Conservation (phyloP, 345 rosid genomes). For the Iberis pinnata region DNA sequence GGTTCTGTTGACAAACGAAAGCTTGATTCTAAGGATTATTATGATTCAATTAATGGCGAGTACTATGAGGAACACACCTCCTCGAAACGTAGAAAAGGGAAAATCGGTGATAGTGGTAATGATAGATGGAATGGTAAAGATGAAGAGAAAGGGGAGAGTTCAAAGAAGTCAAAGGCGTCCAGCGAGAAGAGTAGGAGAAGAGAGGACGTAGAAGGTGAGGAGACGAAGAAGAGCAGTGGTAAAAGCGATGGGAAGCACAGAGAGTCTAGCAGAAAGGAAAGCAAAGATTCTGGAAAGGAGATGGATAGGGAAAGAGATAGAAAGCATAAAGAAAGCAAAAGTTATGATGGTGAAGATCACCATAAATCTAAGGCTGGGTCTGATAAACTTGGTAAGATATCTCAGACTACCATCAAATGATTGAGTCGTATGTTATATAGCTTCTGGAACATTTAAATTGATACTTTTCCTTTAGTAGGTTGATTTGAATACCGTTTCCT, state of each 20-base stretch:
- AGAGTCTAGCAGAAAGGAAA: constrained; percentile 60
- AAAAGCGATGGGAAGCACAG: constrained; percentile 41
- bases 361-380: constrained; percentile 36
- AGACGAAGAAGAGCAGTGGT: constrained; percentile 39
- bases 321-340: constrained; percentile 51
- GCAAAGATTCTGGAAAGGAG: constrained; percentile 39
- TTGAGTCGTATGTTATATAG: too few relatives aligned
- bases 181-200: constrained; percentile 63
- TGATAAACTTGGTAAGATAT: constrained; percentile 65
- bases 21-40: constrained; percentile 43
- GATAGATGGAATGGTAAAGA: constrained; percentile 82
- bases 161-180: constrained; percentile 48
- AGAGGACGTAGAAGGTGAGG: constrained; percentile 49
- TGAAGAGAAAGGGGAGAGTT: constrained; percentile 43
- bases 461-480: too few relatives aligned
- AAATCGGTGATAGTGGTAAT: constrained; percentile 40
- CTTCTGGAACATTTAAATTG: too few relatives aligned
- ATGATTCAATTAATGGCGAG: constrained; percentile 54
- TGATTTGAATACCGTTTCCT: too few relatives aligned
- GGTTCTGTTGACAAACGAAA: constrained; percentile 60
- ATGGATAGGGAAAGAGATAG: constrained; percentile 42
- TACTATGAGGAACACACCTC: constrained; percentile 51
- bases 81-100: constrained; percentile 64
- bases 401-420: too few relatives aligned
- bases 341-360: constrained; percentile 40